These are phyloP conservation scores for Coemansia sp. DNA, from an alignment of 192 early-diverging fungal genomes.

Conservation along the genomic window DNA sequence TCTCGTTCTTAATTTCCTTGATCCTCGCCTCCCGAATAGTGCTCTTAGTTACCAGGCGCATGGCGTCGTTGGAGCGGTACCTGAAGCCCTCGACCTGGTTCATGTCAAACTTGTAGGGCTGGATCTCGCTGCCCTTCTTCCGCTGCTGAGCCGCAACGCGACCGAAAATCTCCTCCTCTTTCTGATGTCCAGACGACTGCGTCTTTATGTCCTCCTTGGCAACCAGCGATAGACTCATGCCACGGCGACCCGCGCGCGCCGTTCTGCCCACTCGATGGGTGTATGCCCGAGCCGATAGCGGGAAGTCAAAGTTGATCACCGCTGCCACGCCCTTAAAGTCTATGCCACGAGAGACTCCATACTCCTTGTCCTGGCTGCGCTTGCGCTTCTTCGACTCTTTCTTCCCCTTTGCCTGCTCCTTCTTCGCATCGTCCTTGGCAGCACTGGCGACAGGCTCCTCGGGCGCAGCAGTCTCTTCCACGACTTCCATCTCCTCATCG, in stretches of 20 bases:
- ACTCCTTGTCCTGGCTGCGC: constrained; percentile 73
- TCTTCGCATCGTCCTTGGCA: constrained; percentile 7
- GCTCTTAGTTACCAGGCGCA: constrained; percentile 70
- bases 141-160: constrained; percentile 73
- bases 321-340: constrained; percentile 91
- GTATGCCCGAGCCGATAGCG: constrained; percentile 78
- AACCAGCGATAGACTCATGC: constrained; percentile 88
- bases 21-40: constrained; percentile 86
- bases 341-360: constrained; percentile 93
- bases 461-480: constrained; percentile 24
- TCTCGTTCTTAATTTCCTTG: constrained; percentile 95
- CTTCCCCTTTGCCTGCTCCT: constrained; percentile 21
- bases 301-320: constrained; percentile 98
- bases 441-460: constrained; percentile 14
- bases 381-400: constrained; percentile 48
- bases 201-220: constrained; percentile 54
- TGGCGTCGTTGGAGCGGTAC: constrained; percentile 86
- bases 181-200: constrained; percentile 18
- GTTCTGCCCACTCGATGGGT: constrained; percentile 95
- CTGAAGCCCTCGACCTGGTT: constrained; percentile 85
- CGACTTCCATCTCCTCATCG: constrained; percentile 28
- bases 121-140: constrained; percentile 54
- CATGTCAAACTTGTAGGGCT: constrained; percentile 86
- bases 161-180: constrained; percentile 69
- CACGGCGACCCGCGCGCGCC: constrained; percentile 84